A percentile compares a stretch with the other conserved stretches of the same genome.
Conservation (phyloP, 345 rosid species). For the Salix viminalis region DNA sequence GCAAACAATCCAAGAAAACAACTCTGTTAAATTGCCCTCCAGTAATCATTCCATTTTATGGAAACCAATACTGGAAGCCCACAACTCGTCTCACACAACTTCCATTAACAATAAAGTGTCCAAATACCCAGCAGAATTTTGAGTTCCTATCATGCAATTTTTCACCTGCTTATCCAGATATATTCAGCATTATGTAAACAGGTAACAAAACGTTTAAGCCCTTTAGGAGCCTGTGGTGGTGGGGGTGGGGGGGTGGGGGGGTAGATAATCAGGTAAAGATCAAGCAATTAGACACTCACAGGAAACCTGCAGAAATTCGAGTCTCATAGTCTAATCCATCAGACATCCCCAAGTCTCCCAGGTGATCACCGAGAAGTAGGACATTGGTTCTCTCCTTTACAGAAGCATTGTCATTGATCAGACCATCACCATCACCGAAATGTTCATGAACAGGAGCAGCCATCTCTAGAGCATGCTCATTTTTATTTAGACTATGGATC, state of each 20-base stretch:
- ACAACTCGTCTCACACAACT: background rate
- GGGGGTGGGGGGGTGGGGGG: background rate
- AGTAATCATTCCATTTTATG: background rate
- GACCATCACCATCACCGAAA: conserved; percentile 39
- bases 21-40: background rate
- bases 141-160: background rate
- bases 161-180: background rate
- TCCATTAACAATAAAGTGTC: background rate
- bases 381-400: conserved; percentile 73
- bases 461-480: conserved; percentile 88
- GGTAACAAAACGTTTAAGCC: too few species aligned
- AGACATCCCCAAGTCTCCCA: conserved; percentile 84
- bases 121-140: background rate
- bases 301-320: conserved; percentile 73
- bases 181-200: background rate
- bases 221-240: background rate
- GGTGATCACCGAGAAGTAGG: conserved; percentile 81
- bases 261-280: background rate
- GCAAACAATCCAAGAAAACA: background rate
- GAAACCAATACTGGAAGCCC: background rate
- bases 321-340: conserved; percentile 75
- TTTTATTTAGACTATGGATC: conserved; percentile 80
- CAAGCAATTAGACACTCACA: conserved; percentile 45
- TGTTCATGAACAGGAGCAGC: conserved; percentile 72
- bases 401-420: conserved; percentile 33